Conservation (phyloP, 345 rosid species). For the Salix caprea region DNA sequence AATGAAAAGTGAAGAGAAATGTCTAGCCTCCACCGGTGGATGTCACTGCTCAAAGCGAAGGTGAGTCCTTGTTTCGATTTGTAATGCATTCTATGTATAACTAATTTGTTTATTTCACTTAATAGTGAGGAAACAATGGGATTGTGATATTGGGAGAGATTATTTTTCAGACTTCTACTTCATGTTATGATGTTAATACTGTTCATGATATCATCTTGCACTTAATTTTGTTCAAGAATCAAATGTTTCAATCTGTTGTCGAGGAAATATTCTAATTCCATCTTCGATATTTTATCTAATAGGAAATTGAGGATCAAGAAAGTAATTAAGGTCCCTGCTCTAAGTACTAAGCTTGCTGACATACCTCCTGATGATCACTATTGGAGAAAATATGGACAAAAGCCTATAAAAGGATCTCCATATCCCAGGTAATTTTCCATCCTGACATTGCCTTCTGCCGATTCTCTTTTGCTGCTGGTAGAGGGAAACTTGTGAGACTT, state of each 20-base stretch:
- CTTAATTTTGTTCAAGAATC: no score
- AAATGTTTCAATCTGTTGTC: not conserved
- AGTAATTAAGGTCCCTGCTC: not conserved
- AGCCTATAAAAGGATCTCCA: not conserved
- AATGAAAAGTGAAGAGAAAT: slow-evolving; percentile 11
- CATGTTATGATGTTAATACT: not conserved
- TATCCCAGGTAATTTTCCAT: not conserved
- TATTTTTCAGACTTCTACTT: not conserved
- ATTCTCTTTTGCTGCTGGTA: not conserved
- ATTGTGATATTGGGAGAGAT: not conserved
- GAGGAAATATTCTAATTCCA: not conserved
- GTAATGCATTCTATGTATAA: not conserved
- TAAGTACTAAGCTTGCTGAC: not conserved
- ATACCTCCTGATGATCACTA: not conserved
- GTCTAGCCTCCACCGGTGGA: slow-evolving; percentile 26
- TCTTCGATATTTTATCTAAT: not conserved
- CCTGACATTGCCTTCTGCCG: not conserved
- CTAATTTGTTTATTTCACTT: not conserved
- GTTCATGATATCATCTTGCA: no score
- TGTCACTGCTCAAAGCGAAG: slow-evolving; percentile 32
- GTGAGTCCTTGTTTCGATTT: slow-evolving; percentile 7
- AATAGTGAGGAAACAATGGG: no score
- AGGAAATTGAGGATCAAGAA: not conserved
- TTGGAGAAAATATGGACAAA: not conserved
- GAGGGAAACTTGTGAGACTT: not conserved